Percentiles rank a stretch among this genome's conserved stretches.
Evolutionary conservation across 306 rosid genomes (phyloP).

Genomic region (Boehmeria nivea): DNA sequence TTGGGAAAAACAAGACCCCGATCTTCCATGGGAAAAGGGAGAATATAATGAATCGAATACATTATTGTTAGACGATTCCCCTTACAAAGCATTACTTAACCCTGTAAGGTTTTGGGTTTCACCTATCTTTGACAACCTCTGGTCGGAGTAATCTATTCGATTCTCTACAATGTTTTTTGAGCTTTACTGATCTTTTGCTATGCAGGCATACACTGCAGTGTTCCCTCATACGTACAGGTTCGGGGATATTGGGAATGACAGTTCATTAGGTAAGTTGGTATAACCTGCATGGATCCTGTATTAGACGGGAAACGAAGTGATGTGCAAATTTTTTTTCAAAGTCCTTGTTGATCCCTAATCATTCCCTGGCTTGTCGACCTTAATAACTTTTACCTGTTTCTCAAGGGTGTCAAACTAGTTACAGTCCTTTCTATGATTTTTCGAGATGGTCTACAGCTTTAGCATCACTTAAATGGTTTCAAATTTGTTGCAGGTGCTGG

Average conservation of each 20-base stretch:
- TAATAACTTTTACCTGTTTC: too few species aligned
- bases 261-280: slow-evolving; percentile 51
- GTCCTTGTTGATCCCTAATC: too few species aligned
- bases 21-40: slow-evolving; percentile 77
- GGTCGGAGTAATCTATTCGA: background rate
- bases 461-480: background rate
- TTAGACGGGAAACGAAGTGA: too few species aligned
- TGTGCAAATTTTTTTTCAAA: too few species aligned
- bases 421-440: too few species aligned
- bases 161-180: slow-evolving; percentile 9
- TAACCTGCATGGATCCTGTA: slow-evolving; percentile 2
- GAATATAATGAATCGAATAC: slow-evolving; percentile 65
- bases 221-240: slow-evolving; percentile 53
- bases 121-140: background rate
- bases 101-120: slow-evolving; percentile 37
- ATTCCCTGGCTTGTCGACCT: too few species aligned
- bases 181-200: slow-evolving; percentile 21
- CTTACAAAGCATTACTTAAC: slow-evolving; percentile 76
- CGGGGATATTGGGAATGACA: slow-evolving; percentile 32
- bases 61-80: slow-evolving; percentile 80
- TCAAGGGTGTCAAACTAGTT: too few species aligned
- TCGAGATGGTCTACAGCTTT: too few species aligned
- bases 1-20: slow-evolving; percentile 69
- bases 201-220: slow-evolving; percentile 49
- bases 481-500: slow-evolving; percentile 37